A percentile compares a stretch with the other conserved stretches of the same genome.
These are phyloP conservation scores for Fistulina hepatica DNA, from an alignment of 1,284 basidiomycete species.

Conservation along the genomic window DNA sequence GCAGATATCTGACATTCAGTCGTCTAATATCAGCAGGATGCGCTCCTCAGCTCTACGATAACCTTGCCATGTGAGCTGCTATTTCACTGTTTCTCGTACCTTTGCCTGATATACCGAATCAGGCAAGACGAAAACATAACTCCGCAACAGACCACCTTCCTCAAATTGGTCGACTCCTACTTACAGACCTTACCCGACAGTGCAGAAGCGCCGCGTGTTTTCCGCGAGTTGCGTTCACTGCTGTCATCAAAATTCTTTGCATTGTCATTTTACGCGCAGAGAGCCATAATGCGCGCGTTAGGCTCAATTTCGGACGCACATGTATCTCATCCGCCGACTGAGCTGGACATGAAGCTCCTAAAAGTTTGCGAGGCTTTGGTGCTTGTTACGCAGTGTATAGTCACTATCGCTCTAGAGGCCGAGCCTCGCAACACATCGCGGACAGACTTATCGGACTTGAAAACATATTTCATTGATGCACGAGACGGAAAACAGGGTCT, in stretches of 20 bases:
- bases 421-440: conserved; percentile 33
- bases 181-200: conserved; percentile 34
- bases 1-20: conserved; percentile 46
- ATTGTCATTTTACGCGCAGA: conserved; percentile 40
- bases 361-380: conserved; percentile 74
- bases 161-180: conserved; percentile 79
- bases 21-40: conserved; percentile 41
- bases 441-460: conserved; percentile 17
- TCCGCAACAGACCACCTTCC: conserved; percentile 73
- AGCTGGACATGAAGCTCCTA: conserved; percentile 55
- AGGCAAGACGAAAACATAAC: conserved; percentile 67
- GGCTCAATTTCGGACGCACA: conserved; percentile 18
- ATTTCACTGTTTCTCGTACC: conserved; percentile 3
- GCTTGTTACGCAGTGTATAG: conserved; percentile 65
- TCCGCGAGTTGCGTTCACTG: conserved; percentile 38
- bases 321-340: conserved; percentile 18
- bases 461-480: conserved; percentile 34
- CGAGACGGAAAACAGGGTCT: conserved; percentile 35
- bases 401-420: conserved; percentile 50
- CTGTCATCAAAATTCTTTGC: conserved; percentile 42
- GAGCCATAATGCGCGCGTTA: conserved; percentile 38
- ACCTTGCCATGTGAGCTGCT: conserved; percentile 38
- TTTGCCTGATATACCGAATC: conserved; percentile 12
- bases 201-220: conserved; percentile 25
- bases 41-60: conserved; percentile 38